Base-by-base conservation (phyloP, 2,329 filamentous ascomycete species). In the Aspergillus tanneri region DNA sequence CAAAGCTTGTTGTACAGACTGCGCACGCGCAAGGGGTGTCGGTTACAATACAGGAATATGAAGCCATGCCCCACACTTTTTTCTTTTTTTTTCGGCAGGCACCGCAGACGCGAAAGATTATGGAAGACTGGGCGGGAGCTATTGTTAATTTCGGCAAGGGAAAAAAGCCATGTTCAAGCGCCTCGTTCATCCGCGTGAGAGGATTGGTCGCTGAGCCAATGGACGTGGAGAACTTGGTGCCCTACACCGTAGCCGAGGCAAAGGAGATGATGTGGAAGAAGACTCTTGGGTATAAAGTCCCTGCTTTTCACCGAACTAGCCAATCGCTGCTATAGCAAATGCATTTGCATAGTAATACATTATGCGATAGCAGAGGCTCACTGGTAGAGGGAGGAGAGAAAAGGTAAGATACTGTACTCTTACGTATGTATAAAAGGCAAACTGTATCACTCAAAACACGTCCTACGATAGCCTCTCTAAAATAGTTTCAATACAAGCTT, bases 31-130 rank as follows among this genome's bases (percentile, higher is more conserved):
- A 42, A 12, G 39, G 46, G 4, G 46, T 43, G 5, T 18, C 18
- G 5, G 46, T 47, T 11, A 24, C 22, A 1, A 12, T 18, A 1
- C n/a, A 47, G 5, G 38, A 47, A 24, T 47, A 47, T 21, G 46
- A 47, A 32, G 30, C 8, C 6, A 43, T 47, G 38, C 46, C 38
- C 16, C 46, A 47, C 27, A 47, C 25, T 11, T 39, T 47, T 21
- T 39, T 39, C 22, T 24, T 24, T 4, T 23, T 39, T 5, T 39
- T 24, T n/a, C 37, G 37, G 10, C 19, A 39, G 3, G 37, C 37
- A 16, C 37, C 37, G 3, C 37, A 39, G 37, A 39, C 37, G 2
- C 11, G 10, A 12, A 39, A 39, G 22, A 9, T 24, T 2, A 22
- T 39, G 12, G 22, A 2, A 3, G 22, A 39, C 37, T 39, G 37